These are phyloP conservation scores for Fonsecaea nubica DNA, from an alignment of 2,329 filamentous ascomycete species.

Conservation along the genomic window DNA sequence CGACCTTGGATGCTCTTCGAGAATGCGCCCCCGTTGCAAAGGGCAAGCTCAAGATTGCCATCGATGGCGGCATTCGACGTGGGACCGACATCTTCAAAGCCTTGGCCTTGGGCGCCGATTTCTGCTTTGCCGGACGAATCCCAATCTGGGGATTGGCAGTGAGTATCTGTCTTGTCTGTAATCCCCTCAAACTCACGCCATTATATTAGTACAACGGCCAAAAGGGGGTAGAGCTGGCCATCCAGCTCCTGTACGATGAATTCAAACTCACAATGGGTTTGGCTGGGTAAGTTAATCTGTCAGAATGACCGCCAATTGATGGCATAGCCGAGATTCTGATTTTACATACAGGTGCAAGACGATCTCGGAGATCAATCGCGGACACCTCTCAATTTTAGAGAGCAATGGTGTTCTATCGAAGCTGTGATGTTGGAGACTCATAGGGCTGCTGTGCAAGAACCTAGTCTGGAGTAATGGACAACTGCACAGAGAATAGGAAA, in stretches of 20 bases:
- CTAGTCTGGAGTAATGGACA: background rate
- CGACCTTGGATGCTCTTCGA: constrained; percentile 36
- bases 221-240: constrained; percentile 24
- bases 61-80: constrained; percentile 47
- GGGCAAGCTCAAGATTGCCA: constrained; percentile 43
- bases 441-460: background rate
- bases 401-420: constrained; percentile 43
- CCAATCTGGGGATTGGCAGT: constrained; percentile 46
- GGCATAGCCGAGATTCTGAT: too few relatives aligned
- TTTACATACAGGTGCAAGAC: constrained; percentile 34
- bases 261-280: constrained; percentile 28
- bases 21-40: constrained; percentile 36
- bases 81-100: constrained; percentile 49
- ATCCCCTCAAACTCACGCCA: background rate
- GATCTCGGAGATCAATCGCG: constrained; percentile 42
- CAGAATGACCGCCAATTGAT: background rate
- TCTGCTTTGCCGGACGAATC: constrained; percentile 45
- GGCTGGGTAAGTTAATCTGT: constrained; percentile 38
- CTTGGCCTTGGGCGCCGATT: constrained; percentile 46
- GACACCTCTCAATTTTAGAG: constrained; percentile 43
- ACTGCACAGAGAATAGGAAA: background rate
- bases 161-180: constrained; percentile 23
- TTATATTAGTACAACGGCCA: constrained; percentile 23
- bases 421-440: constrained; percentile 30
- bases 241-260: constrained; percentile 25